Evolutionary conservation across 2,329 filamentous ascomycete genomes (phyloP).

Genomic region (Colletotrichum cereale): DNA sequence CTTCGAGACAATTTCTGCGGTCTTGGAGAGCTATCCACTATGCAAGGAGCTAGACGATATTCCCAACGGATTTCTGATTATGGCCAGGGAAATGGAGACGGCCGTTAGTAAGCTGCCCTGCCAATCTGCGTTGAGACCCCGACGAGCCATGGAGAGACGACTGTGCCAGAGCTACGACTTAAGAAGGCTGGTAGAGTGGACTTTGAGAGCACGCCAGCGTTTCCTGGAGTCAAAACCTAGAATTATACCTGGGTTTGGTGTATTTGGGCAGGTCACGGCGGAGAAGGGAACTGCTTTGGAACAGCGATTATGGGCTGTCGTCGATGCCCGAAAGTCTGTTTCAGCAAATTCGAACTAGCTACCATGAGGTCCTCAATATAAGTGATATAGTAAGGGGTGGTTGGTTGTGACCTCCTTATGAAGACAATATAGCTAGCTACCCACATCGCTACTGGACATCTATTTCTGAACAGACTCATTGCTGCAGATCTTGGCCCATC

Average conservation of each 20-base stretch:
- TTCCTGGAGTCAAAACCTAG: conserved; percentile 20
- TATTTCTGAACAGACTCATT: conserved; percentile 8
- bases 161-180: conserved; percentile 21
- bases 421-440: no score
- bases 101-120: background rate
- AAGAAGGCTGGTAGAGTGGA: conserved; percentile 24
- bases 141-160: conserved; percentile 25
- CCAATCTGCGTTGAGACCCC: background rate
- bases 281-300: conserved; percentile 9
- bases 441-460: background rate
- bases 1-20: conserved; percentile 8
- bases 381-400: background rate
- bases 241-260: conserved; percentile 24
- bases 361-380: background rate
- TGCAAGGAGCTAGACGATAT: conserved; percentile 25
- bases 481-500: conserved; percentile 9
- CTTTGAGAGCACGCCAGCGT: conserved; percentile 5
- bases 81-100: conserved; percentile 23
- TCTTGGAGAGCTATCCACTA: conserved; percentile 4
- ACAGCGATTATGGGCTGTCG: conserved; percentile 18
- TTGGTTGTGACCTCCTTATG: background rate
- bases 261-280: conserved; percentile 1
- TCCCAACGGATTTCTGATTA: conserved; percentile 11
- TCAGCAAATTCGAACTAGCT: background rate
- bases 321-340: background rate